Evolutionary conservation across 495 filamentous ascomycete species (phyloP), one percentile per base, ranked within the genome.

Genomic region (Apodospora peruviana): DNA sequence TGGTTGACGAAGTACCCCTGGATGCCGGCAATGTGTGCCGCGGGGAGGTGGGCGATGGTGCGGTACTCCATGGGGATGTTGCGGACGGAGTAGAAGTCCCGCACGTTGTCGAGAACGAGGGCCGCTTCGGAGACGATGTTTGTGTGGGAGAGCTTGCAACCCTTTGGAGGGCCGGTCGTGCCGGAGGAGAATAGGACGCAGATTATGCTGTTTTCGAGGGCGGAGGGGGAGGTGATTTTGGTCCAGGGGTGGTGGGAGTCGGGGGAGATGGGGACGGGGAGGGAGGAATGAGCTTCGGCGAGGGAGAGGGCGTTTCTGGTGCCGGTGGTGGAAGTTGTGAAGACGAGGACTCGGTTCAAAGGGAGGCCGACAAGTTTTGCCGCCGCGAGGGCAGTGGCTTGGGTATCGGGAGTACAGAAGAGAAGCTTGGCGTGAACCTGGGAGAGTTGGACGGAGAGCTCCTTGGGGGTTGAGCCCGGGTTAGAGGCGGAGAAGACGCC

Each of bases 181-280:
- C 89, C 88, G 23, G 83, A 88, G 18, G 88, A 91, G 68, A 93
- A 94, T 61, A 91, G 85, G 59, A 94, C 83, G 25, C 85, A 90
- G 36, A 62, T 55, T 9, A 50, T 53, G 43, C 42, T 61, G 34
- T 54, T 55, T 14, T 56, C 57, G 18, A 78, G 62, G 39, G 58
- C 51, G 21, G 60, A 40, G 1, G 52, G 61, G 51, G 73, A 68
- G 7, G 71, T 78, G 40, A 79, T 72, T 34, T 65, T 59, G 19
- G 58, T 45, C 74, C 74, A 77, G n/a, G 64, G 52, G 39, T 75
- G 49, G 32, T 50, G 57, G 7, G 8, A 14, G 20, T 55, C 35
- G 3, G 51, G 50, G 21, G 67, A 59, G 12, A 65, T 41, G 24
- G 57, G 45, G 29, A 64, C 36, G 20, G 38, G 42, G 1, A 29